These are phyloP conservation scores for Exobasidium rhododendri DNA, from an alignment of 1,284 basidiomycete species.

Conservation along the genomic window DNA sequence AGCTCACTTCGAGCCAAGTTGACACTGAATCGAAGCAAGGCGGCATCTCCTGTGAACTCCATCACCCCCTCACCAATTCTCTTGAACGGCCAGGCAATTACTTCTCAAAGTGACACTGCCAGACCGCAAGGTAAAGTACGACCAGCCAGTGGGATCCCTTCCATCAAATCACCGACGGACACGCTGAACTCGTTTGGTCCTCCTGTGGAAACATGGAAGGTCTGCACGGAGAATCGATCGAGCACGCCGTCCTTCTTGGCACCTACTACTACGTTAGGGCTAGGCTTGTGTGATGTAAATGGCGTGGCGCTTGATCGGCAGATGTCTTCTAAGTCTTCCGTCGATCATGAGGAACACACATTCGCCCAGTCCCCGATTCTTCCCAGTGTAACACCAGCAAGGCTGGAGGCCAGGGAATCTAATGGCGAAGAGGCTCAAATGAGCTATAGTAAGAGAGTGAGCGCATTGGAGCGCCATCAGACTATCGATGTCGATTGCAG, in stretches of 20 bases:
- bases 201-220: slow-evolving; percentile 4
- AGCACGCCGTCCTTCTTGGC: not conserved
- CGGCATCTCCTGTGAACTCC: slow-evolving; percentile 52
- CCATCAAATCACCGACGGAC: not conserved
- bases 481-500: too few species aligned
- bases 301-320: not conserved
- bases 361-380: not conserved
- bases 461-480: too few species aligned
- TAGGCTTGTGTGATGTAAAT: not conserved
- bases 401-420: too few species aligned
- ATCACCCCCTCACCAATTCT: too few species aligned
- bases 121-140: too few species aligned
- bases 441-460: too few species aligned
- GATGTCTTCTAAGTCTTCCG: not conserved
- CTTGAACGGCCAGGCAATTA: too few species aligned
- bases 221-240: not conserved
- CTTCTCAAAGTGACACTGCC: too few species aligned
- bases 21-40: slow-evolving; percentile 32
- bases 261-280: not conserved
- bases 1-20: not conserved
- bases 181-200: not conserved
- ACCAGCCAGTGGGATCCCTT: not conserved
- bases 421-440: too few species aligned
- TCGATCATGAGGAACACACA: not conserved
- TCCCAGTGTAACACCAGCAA: too few species aligned